Conservation (phyloP, 257 asterid species). For the Nicotiana noctiflora region DNA sequence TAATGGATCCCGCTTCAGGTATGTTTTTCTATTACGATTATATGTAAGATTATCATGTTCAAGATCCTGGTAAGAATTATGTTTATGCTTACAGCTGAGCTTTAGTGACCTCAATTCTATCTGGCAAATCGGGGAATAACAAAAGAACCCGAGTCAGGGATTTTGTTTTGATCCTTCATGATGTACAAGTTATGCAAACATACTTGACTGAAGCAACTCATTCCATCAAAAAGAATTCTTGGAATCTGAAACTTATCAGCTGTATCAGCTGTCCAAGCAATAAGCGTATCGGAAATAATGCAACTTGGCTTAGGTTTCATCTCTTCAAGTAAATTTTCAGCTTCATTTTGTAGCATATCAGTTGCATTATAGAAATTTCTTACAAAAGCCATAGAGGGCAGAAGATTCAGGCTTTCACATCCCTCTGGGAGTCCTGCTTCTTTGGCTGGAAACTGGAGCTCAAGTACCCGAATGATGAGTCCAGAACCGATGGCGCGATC, state of each 20-base stretch:
- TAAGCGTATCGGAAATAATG: background rate
- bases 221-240: slow-evolving; percentile 3
- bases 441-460: background rate
- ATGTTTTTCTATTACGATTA: no score
- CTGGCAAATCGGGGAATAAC: background rate
- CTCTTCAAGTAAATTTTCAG: background rate
- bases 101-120: background rate
- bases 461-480: background rate
- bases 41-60: no score
- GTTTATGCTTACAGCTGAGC: no score
- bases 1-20: no score
- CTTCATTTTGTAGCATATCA: background rate
- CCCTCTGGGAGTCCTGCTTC: background rate
- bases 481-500: background rate
- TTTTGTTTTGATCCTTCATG: background rate
- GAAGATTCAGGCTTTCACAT: background rate
- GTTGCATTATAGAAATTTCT: background rate
- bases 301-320: slow-evolving; percentile 6
- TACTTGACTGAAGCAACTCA: background rate
- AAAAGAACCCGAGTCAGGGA: background rate
- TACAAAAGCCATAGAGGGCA: background rate
- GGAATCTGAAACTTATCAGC: background rate
- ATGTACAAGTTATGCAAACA: background rate
- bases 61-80: no score
- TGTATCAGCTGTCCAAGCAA: slow-evolving; percentile 3